Base-by-base conservation (phyloP, 2,329 filamentous ascomycete genomes). In the Aureobasidium namibiae region DNA sequence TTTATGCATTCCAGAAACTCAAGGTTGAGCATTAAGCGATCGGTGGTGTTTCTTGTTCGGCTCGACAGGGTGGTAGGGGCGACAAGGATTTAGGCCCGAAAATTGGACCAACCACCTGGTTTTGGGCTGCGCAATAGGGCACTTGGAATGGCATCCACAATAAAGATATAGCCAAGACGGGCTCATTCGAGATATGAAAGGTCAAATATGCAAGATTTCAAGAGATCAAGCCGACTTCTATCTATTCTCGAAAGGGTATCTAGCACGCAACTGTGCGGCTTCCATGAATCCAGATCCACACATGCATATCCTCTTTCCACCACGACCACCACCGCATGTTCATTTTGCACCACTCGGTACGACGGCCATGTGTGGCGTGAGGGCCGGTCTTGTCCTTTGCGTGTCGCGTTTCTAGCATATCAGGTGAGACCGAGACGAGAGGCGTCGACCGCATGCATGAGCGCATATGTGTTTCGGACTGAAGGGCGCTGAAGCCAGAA, bases 161-260 rank as follows among this genome's bases (percentile, higher is more conserved):
- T 2, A 36, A 9, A 16, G 16, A 11, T 7, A 2, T 24, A 26
- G 21, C 23, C 23, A 44, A 11, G 16, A 3, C 2, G n/a, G 26
- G 24, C 42, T 21, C 16, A 5, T 8, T 33, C 14, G 46, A 36
- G 6, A 36, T 2, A 24, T 49, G 10, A 48, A 49, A 29, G 18
- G 31, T 49, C 31, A 36, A 24, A 49, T 49, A 49, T 49, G 31
- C 31, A 23, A 36, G 46, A 36, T 36, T 18, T 49, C 18, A 6
- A 14, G 18, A 36, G 46, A 36, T 8, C 29, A n/a, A 36, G 46
- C 46, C 46, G 18, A 34, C 46, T 49, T 34, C 4, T 49, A 24
- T 49, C 46, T 49, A 14, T 23, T 36, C 46, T 49, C 46, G 33
- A 49, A 49, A 49, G 31, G 31, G 46, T 49, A 49, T 49, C 46